Conservation (phyloP, 371 early-diverging fungal genomes). For the Mycotypha africana region DNA sequence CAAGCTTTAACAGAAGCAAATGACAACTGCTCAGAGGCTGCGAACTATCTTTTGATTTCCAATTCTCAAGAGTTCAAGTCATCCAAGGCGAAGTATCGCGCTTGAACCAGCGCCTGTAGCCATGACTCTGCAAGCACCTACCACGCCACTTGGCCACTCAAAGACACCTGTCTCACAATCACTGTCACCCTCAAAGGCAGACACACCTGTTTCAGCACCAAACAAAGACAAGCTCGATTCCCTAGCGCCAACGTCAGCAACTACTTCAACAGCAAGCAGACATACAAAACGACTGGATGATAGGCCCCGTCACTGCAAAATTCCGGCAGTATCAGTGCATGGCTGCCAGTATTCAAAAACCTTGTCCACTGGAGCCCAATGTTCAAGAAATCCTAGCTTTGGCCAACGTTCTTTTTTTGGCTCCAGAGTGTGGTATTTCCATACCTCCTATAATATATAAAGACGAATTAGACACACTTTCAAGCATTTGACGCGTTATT, state of each 20-base stretch:
- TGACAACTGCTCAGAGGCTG: conserved; percentile 9
- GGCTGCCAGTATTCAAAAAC: conserved; percentile 3
- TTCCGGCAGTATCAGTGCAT: conserved; percentile 4
- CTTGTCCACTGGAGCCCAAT: conserved; percentile 4
- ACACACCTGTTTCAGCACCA: conserved; percentile 1
- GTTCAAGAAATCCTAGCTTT: conserved; percentile 1
- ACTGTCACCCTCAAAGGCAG: conserved; percentile 3
- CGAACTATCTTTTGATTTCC: conserved; percentile 7
- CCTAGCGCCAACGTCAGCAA: not conserved
- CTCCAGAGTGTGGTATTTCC: too few relatives aligned
- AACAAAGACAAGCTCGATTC: not conserved
- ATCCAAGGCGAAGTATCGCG: conserved; percentile 1
- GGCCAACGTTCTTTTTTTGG: not conserved
- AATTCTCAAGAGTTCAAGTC: conserved; percentile 9
- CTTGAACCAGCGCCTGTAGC: conserved; percentile 7
- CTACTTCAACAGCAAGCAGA: conserved; percentile 1
- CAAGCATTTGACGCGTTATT: too few relatives aligned
- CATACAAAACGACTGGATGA: conserved; percentile 3
- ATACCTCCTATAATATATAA: too few relatives aligned
- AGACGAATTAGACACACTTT: too few relatives aligned
- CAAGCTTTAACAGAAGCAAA: conserved; percentile 5
- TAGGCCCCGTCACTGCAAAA: conserved; percentile 3
- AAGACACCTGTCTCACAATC: conserved; percentile 3
- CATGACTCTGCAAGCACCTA: conserved; percentile 5
- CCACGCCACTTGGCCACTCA: conserved; percentile 3